Conservation (phyloP, 2,329 filamentous ascomycete genomes). For the Trichoderma asperellum region DNA sequence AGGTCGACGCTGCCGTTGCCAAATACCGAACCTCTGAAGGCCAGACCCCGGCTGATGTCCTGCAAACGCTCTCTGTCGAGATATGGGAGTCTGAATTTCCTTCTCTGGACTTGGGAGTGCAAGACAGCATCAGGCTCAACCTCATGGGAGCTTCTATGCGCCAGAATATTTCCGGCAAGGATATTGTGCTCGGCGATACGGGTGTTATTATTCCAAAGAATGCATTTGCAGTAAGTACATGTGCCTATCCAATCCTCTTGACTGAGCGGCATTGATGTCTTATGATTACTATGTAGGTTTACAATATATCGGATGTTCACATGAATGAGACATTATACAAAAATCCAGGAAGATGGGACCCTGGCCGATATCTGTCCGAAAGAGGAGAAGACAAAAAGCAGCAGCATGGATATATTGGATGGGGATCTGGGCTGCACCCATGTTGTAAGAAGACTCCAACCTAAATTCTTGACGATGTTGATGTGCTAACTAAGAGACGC, state of each 20-base stretch:
- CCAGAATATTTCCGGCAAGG: slow-evolving; percentile 52
- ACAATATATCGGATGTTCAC: slow-evolving; percentile 53
- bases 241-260: no score
- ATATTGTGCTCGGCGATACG: slow-evolving; percentile 49
- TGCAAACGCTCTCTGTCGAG: slow-evolving; percentile 52
- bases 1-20: slow-evolving; percentile 51
- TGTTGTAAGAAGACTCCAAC: slow-evolving; percentile 37
- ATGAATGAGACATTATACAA: slow-evolving; percentile 53
- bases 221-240: slow-evolving; percentile 46
- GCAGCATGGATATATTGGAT: slow-evolving; percentile 40
- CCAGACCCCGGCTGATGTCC: slow-evolving; percentile 42
- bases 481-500: background rate
- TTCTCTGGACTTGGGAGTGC: slow-evolving; percentile 54
- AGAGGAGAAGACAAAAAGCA: slow-evolving; percentile 50
- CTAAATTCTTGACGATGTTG: background rate
- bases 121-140: slow-evolving; percentile 58
- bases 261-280: background rate
- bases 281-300: slow-evolving; percentile 36
- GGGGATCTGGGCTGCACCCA: slow-evolving; percentile 44
- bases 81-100: slow-evolving; percentile 62
- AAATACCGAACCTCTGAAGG: slow-evolving; percentile 44
- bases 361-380: slow-evolving; percentile 51
- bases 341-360: slow-evolving; percentile 55
- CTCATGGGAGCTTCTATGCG: slow-evolving; percentile 54
- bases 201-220: slow-evolving; percentile 55